A percentile compares a stretch with the other conserved stretches of the same genome.
phyloP scores from a whole-genome alignment of 768 basidiomycete species.

The Phaffia australis region DNA sequence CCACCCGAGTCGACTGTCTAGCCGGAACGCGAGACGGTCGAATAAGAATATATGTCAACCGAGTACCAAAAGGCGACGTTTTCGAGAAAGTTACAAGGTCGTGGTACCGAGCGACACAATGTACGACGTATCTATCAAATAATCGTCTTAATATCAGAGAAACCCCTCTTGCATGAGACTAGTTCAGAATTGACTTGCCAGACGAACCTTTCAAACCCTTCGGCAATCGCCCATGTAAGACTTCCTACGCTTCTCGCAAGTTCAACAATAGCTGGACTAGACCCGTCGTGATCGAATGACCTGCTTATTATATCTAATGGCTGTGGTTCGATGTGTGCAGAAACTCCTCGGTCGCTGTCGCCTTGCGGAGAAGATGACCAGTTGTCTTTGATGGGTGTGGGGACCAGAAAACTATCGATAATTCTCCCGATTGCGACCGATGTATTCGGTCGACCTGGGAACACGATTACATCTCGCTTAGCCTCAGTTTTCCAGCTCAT shows the following conservation, averaged over 20 bases:
- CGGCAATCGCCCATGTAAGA: constrained; percentile 14
- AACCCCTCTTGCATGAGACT: background rate
- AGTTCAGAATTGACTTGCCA: background rate
- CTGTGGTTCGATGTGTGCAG: background rate
- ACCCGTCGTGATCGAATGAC: constrained; percentile 8
- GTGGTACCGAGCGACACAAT: constrained; percentile 24
- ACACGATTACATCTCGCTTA: background rate
- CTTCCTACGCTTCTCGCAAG: background rate
- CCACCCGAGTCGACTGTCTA: background rate
- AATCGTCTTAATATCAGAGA: background rate
- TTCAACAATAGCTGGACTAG: constrained; percentile 23
- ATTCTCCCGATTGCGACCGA: constrained; percentile 5
- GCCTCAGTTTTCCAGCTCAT: constrained; percentile 12
- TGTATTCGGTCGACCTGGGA: background rate
- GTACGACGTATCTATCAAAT: constrained; percentile 18
- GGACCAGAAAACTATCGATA: constrained; percentile 14
- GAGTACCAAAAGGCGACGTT: constrained; percentile 9
- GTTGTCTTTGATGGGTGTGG: background rate
- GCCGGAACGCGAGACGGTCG: constrained; percentile 7
- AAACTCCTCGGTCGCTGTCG: background rate
- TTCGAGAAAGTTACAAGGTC: constrained; percentile 23
- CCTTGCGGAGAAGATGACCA: background rate
- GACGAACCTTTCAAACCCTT: constrained; percentile 20
- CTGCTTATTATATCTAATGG: constrained; percentile 5
- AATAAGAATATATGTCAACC: constrained; percentile 24